These are phyloP conservation scores for Neurospora hispaniola DNA, from an alignment of 495 filamentous ascomycete species.

Conservation along the genomic window DNA sequence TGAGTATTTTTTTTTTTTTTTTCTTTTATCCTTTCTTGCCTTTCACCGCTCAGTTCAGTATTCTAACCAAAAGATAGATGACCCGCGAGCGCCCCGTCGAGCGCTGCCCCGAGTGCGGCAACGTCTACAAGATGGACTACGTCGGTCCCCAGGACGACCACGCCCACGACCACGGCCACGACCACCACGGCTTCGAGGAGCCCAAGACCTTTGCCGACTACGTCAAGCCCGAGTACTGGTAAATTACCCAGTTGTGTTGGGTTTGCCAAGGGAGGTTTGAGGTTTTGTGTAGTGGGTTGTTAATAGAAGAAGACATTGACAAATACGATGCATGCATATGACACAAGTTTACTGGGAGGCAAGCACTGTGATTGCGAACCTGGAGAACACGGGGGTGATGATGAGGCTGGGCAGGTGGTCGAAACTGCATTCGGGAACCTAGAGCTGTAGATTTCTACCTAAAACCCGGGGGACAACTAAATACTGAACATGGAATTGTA, in stretches of 20 bases:
- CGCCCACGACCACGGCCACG: constrained; percentile 41
- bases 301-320: constrained; percentile 10
- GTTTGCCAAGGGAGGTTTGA: not conserved
- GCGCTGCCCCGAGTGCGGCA: constrained; percentile 92
- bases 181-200: constrained; percentile 55
- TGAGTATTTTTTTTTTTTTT: constrained; percentile 31
- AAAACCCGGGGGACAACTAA: too few species aligned
- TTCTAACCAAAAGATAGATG: constrained; percentile 31
- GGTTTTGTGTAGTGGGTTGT: not conserved
- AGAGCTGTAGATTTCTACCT: too few species aligned
- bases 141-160: constrained; percentile 58
- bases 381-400: too few species aligned
- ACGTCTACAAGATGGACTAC: constrained; percentile 94
- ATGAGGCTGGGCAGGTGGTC: too few species aligned
- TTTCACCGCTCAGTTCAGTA: not conserved
- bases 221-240: constrained; percentile 87
- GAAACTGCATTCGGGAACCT: too few species aligned
- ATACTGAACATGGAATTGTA: too few species aligned
- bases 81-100: constrained; percentile 82
- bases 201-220: constrained; percentile 90
- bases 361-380: too few species aligned
- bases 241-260: constrained; percentile 14
- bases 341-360: too few species aligned
- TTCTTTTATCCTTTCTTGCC: not conserved
- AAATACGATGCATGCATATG: not conserved